These are phyloP conservation scores for Quercus gilva DNA, from an alignment of 306 rosid genomes.

Conservation along the genomic window DNA sequence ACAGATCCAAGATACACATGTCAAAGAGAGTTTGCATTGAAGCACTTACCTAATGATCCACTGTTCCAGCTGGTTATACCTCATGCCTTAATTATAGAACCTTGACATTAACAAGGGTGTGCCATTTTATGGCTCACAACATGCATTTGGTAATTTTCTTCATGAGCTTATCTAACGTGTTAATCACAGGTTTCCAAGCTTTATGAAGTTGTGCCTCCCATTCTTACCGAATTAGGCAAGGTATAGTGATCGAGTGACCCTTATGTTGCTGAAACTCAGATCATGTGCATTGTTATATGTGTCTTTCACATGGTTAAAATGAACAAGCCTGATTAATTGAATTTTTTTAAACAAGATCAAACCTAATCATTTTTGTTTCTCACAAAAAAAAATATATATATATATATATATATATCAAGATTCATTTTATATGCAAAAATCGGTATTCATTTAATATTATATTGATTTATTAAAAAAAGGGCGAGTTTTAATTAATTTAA, in stretches of 20 bases:
- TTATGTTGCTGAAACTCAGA: conserved; percentile 10
- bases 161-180: conserved; percentile 27
- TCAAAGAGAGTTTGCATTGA: conserved; percentile 97
- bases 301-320: background rate
- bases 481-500: no score
- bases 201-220: conserved; percentile 90
- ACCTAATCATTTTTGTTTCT: no score
- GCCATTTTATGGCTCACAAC: conserved; percentile 9
- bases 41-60: conserved; percentile 96
- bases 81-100: conserved; percentile 23
- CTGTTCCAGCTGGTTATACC: conserved; percentile 77
- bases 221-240: conserved; percentile 89
- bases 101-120: conserved; percentile 23
- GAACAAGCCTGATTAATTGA: no score
- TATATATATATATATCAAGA: no score
- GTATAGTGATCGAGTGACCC: conserved; percentile 33
- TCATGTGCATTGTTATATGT: background rate
- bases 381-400: no score
- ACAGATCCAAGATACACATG: conserved; percentile 96
- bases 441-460: no score
- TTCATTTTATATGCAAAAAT: no score
- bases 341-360: no score
- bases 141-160: background rate
- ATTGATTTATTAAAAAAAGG: no score
- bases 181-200: conserved; percentile 86